Evolutionary conservation across 805 yeast species (phyloP), one percentile per base, ranked within the genome.

Genomic region (Yarrowia deformans): DNA sequence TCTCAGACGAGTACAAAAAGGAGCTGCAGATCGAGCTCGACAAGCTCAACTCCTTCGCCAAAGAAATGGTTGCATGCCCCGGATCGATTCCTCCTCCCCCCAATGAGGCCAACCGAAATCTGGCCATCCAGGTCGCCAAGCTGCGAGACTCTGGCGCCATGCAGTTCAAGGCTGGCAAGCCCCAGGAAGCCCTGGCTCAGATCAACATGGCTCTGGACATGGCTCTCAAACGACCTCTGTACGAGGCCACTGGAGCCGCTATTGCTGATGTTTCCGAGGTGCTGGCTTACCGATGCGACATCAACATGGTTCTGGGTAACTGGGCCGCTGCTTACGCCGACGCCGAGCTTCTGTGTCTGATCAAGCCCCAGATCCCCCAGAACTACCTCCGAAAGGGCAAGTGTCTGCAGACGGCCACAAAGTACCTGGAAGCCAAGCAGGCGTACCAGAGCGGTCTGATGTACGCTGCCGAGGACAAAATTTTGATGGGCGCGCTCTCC

Each of bases 241-340:
- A 82, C 80, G 84, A 81, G 71, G 72, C 80, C 19, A 73, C 78
- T 9, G 73, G 71, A 54, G 70, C 71, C 42, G 73, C 76, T 42
- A 71, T 80, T 35, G 80, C 77, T 40, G 83, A 81, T 70, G 73
- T 78, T 40, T 67, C 76, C 42, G 68, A 68, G 48, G 67, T 77
- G 61, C 71, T 80, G 63, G 77, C 74, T 42, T 77, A 77, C 43
- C 74, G 84, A 32, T 78, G 82, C 54, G 82, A 80, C 56, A 80
- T 81, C 18, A 75, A 81, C 71, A 74, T 79, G 72, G 75, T 75
- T 6, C 71, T 73, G 67, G 71, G 73, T 52, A 60, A 72, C 69
- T 80, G 80, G 79, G 77, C 78, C 8, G 79, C 79, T 23, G 83
- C 81, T 2, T 74, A 74, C 67, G 78, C 77, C 8, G 82, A 81